Base-by-base conservation (phyloP, 805 yeast species). In the Suhomyces tanzawaensis region DNA sequence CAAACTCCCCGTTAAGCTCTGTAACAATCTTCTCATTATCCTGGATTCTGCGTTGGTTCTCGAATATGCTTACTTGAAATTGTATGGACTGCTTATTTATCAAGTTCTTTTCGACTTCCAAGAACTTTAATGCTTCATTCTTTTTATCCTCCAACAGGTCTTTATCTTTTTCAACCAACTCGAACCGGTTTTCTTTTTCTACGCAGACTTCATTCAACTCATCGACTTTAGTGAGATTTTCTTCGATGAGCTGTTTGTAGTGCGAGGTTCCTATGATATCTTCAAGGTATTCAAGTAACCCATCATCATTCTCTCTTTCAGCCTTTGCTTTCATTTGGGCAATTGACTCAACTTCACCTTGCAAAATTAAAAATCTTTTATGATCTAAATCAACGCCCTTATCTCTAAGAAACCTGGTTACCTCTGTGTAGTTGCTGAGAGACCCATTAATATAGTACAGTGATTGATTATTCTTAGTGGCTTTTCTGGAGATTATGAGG, bases 281-380 rank as follows among this genome's bases (percentile, higher is more conserved):
- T 56, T 93, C 99, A 43, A 93, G 64, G 57, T 93, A 93, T 55
- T 95, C 99, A 27, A 93, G 64, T 19, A 93, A 68, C 0, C 99
- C 99, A 57, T 93, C 98, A 51, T 91, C 98, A 46, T 79, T 79
- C 37, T 87, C 95, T 35, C 72, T 77, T 53, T 93, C 97, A 0
- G 97, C 98, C 55, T 91, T 93, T 8, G 99, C 85, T 57, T 91
- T 91, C 99, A 93, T 95, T 58, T 93, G 97, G 0, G 99, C 97
- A 54, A 93, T 93, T 47, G 90, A 83, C 65, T 93, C 99, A 29
- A 93, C 99, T 58, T 93, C 99, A 58, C 99, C 99, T 64, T 93
- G 99, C 31, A 93, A 68, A 55, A 93, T 95, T 50, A 93, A 72
- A 52, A 93, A 93, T 50, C 99, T 73, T 57, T 93, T 93, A 61